Base-by-base conservation (phyloP, 1,139 yeast genomes). In the Magnusiomyces fungicola region DNA sequence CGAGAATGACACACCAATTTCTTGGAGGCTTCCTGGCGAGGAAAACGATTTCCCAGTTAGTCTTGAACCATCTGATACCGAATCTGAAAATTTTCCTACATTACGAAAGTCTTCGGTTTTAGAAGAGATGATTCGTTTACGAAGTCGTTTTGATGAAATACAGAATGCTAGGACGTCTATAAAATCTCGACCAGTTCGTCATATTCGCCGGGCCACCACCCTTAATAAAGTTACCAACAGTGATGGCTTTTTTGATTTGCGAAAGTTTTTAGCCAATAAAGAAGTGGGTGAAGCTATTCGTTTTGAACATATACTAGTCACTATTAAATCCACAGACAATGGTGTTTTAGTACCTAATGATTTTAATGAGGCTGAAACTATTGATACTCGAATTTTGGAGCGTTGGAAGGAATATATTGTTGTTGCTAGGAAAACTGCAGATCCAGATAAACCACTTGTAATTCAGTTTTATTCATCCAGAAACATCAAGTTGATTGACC, bases 321-420 rank as follows among this genome's bases (percentile, higher is more conserved):
- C 81, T 65, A 75, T 82, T 16, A 81, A 75, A 62, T 60, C 55
- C 43, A 66, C 67, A 24, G 63, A 57, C n/a, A 50, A 44, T 6
- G 59, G 56, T 9, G 6, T 18, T 4, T 55, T 58, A 16, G 59
- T 65, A 7, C 67, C 69, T 14, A 45, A 55, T 2, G 61, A 61
- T 5, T 69, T 69, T 49, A 69, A 70, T 22, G 85, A 80, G 52
- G 67, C 68, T 16, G 82, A 76, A 49, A 68, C 75, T 1, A 69
- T 73, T 37, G 79, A 76, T 49, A 70, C 86, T 0, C 66, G 81
- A 46, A 72, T 84, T 1, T 55, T 72, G n/a, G 88, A 83, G 52
- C 68, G 87, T 43, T 87, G 96, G 92, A 77, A 75, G 52, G 96
- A 88, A 61, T 83, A 79, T 60, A 67, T 78, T 32, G 81, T 83